Evolutionary conservation across 768 basidiomycete genomes (phyloP).

Genomic region (Suillus subluteus): DNA sequence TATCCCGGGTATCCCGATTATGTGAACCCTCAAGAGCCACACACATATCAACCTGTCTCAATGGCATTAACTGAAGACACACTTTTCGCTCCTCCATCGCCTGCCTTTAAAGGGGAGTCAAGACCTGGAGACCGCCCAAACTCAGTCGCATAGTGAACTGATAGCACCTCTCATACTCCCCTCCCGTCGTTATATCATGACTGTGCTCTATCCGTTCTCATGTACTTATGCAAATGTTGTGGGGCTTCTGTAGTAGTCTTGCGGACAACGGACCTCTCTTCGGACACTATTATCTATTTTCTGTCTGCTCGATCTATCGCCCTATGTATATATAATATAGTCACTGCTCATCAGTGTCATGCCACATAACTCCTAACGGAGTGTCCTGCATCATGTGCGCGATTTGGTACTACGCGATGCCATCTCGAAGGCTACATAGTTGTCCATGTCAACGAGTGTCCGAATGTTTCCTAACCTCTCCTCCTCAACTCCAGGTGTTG

Average conservation of each 20-base stretch:
- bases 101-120: slow-evolving; percentile 51
- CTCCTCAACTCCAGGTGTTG: slow-evolving; percentile 22
- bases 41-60: slow-evolving; percentile 76
- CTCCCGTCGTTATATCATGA: slow-evolving; percentile 1
- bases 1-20: slow-evolving; percentile 40
- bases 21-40: slow-evolving; percentile 39
- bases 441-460: slow-evolving; percentile 29
- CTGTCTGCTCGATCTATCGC: slow-evolving; percentile 9
- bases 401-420: slow-evolving; percentile 31
- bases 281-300: slow-evolving; percentile 12
- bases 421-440: slow-evolving; percentile 34
- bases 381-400: slow-evolving; percentile 20
- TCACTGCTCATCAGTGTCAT: slow-evolving; percentile 4
- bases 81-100: slow-evolving; percentile 55
- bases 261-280: slow-evolving; percentile 15
- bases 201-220: slow-evolving; percentile 3
- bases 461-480: slow-evolving; percentile 28
- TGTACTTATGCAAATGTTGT: slow-evolving; percentile 21
- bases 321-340: slow-evolving; percentile 15
- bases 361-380: slow-evolving; percentile 12
- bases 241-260: slow-evolving; percentile 11
- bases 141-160: slow-evolving; percentile 40
- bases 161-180: slow-evolving; percentile 6
- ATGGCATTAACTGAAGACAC: slow-evolving; percentile 51
- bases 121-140: slow-evolving; percentile 43